phyloP scores from a whole-genome alignment of 177 flowering plant genomes.

The Vitis hybrid region DNA sequence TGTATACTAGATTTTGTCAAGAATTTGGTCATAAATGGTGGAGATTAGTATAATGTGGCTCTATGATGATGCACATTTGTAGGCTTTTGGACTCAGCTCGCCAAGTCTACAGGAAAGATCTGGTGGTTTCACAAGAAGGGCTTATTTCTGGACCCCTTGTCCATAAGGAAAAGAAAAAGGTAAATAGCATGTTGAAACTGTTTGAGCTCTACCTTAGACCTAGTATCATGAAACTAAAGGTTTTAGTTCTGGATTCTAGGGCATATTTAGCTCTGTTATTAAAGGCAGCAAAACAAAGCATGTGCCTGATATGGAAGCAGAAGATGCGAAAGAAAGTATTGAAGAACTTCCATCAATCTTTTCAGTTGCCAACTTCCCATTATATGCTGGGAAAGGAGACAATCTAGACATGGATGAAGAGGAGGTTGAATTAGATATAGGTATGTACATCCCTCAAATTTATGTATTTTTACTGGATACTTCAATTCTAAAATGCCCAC shows the following conservation, averaged over 20 bases:
- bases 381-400: constrained; percentile 29
- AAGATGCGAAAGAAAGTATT: constrained; percentile 43
- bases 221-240: neutral
- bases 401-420: constrained; percentile 32
- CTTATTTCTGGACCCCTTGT: constrained; percentile 18
- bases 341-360: constrained; percentile 62
- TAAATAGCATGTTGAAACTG: constrained; percentile 14
- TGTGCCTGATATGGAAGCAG: constrained; percentile 39
- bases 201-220: neutral
- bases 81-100: constrained; percentile 55
- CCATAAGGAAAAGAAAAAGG: constrained; percentile 89
- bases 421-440: constrained; percentile 60
- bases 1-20: neutral
- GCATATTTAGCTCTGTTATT: constrained; percentile 64
- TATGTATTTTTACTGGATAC: too few species aligned
- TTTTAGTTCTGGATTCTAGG: constrained; percentile 34
- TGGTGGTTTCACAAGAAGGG: constrained; percentile 32
- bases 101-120: constrained; percentile 53
- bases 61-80: neutral
- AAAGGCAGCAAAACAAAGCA: constrained; percentile 59
- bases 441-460: constrained; percentile 30
- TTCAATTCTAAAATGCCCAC: too few species aligned
- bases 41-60: neutral
- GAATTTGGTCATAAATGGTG: too few species aligned
- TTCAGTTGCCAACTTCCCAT: constrained; percentile 59